Evolutionary conservation across 2,329 filamentous ascomycete genomes (phyloP).

Genomic region (Geosmithia putterillii): DNA sequence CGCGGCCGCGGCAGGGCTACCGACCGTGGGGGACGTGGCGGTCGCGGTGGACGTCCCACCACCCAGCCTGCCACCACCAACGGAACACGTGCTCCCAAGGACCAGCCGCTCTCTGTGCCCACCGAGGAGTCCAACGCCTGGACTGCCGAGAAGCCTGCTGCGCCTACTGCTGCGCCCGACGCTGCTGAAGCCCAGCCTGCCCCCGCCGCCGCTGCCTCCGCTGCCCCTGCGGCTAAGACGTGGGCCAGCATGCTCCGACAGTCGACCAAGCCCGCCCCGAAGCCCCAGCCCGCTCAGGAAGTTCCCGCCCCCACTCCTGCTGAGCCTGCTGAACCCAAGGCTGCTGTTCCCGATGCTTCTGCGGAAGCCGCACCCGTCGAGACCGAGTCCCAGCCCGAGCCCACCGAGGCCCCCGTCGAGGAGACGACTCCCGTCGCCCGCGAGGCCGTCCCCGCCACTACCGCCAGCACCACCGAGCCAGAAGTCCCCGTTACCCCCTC

Average conservation of each 20-base stretch:
- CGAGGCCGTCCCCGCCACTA: conserved; percentile 10
- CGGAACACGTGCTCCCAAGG: conserved; percentile 43
- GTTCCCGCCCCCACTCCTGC: conserved; percentile 18
- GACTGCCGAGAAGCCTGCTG: conserved; percentile 26
- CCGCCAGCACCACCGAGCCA: conserved; percentile 30
- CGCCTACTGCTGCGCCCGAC: conserved; percentile 18
- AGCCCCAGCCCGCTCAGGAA: conserved; percentile 29
- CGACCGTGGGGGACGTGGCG: conserved; percentile 50
- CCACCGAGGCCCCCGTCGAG: conserved; percentile 21
- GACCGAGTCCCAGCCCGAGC: conserved; percentile 18
- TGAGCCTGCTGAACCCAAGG: conserved; percentile 14
- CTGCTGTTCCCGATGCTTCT: conserved; percentile 16
- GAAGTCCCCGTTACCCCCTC: conserved; percentile 52
- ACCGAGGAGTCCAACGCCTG: conserved; percentile 53
- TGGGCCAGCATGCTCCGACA: conserved; percentile 68
- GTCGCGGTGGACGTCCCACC: conserved; percentile 48
- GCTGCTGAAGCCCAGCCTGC: conserved; percentile 20
- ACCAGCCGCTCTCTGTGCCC: conserved; percentile 46
- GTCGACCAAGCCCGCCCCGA: conserved; percentile 47
- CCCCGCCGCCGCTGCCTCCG: conserved; percentile 16
- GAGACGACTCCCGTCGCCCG: conserved; percentile 19
- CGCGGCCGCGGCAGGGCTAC: conserved; percentile 46
- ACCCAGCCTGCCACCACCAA: conserved; percentile 43
- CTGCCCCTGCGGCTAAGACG: conserved; percentile 19
- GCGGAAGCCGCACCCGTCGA: background rate